Evolutionary conservation across 2,329 filamentous ascomycete species (phyloP).

Genomic region (Penicillium italicum): DNA sequence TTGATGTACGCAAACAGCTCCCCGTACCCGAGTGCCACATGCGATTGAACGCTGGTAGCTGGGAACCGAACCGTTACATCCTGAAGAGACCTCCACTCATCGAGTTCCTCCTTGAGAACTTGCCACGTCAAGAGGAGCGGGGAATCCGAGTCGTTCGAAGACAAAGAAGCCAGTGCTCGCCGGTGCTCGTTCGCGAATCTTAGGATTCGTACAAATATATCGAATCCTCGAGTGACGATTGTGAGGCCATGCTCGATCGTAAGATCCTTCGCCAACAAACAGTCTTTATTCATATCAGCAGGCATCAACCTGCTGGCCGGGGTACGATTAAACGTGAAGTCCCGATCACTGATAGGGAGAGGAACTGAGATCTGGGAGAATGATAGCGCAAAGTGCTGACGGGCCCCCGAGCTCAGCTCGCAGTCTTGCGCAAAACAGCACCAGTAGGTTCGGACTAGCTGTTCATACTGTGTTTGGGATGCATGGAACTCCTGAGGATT

Average conservation of each 20-base stretch:
- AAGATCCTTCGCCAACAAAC: constrained; percentile 19
- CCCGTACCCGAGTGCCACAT: constrained; percentile 36
- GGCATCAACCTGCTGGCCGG: constrained; percentile 29
- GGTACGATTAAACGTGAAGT: constrained; percentile 33
- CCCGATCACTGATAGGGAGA: constrained; percentile 35
- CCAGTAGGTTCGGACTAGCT: constrained; percentile 39
- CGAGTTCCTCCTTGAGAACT: constrained; percentile 31
- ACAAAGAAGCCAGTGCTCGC: constrained; percentile 24
- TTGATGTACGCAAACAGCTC: constrained; percentile 41
- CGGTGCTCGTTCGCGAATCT: constrained; percentile 38
- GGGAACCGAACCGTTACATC: constrained; percentile 35
- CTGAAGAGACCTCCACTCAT: constrained; percentile 36
- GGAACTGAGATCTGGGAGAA: constrained; percentile 39
- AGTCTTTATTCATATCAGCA: constrained; percentile 26
- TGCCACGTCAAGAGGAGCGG: constrained; percentile 29
- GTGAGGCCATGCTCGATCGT: constrained; percentile 35
- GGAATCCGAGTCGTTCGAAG: constrained; percentile 10
- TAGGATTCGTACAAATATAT: constrained; percentile 38
- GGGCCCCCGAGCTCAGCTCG: constrained; percentile 36
- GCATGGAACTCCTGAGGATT: constrained; percentile 34
- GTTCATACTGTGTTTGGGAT: constrained; percentile 35
- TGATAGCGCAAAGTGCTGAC: constrained; percentile 37
- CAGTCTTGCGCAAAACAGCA: constrained; percentile 39
- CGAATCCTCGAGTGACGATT: constrained; percentile 37
- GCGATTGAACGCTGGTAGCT: constrained; percentile 33